phyloP scores from a whole-genome alignment of 2,329 filamentous ascomycete species.

The Fusarium cyanostomum region DNA sequence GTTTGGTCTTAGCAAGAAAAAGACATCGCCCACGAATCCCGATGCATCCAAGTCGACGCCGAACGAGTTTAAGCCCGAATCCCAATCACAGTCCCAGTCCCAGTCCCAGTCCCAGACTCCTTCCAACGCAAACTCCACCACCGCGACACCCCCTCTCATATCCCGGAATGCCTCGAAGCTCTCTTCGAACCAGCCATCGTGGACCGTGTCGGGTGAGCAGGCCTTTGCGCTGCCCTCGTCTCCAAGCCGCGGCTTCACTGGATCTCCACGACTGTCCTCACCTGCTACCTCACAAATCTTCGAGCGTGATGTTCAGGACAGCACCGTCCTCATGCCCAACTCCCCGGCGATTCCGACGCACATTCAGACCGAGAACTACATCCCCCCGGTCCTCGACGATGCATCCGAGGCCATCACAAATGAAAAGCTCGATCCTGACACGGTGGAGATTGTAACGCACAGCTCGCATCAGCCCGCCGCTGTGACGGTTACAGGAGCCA shows the following conservation, averaged over 20 bases:
- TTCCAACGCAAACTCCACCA: slow-evolving; percentile 48
- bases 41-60: slow-evolving; percentile 15
- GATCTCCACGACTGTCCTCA: slow-evolving; percentile 79
- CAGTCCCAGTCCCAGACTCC: slow-evolving; percentile 42
- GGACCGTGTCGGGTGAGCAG: slow-evolving; percentile 55
- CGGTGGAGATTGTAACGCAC: slow-evolving; percentile 93
- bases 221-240: slow-evolving; percentile 66
- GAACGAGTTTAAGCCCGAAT: slow-evolving; percentile 24
- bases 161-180: slow-evolving; percentile 50
- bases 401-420: slow-evolving; percentile 94
- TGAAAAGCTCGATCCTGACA: slow-evolving; percentile 82
- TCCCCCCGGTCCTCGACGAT: slow-evolving; percentile 89
- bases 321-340: slow-evolving; percentile 69
- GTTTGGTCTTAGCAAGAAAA: slow-evolving; percentile 71
- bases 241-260: slow-evolving; percentile 71
- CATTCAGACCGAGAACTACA: slow-evolving; percentile 93
- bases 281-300: slow-evolving; percentile 87
- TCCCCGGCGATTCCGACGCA: slow-evolving; percentile 92
- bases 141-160: slow-evolving; percentile 48
- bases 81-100: slow-evolving; percentile 24
- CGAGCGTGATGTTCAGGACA: slow-evolving; percentile 93
- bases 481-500: slow-evolving; percentile 67
- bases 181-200: slow-evolving; percentile 53
- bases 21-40: slow-evolving; percentile 45
- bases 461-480: slow-evolving; percentile 82